Conservation (phyloP, 352 stramenopile species). For the Pythium aquatile region DNA sequence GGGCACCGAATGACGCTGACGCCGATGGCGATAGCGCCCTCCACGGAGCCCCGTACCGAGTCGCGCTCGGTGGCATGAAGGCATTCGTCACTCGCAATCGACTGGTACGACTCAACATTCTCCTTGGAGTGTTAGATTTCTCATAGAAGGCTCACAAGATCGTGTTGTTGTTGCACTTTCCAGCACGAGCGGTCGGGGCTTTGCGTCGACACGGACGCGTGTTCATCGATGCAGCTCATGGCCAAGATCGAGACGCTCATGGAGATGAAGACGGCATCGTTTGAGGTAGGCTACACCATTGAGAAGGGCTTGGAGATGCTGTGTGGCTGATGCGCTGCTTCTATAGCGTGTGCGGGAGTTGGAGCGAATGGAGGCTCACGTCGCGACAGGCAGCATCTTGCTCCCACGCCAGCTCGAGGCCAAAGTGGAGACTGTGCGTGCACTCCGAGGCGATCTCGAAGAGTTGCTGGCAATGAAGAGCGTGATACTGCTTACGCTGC, state of each 20-base stretch:
- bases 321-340: constrained; percentile 9
- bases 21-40: constrained; percentile 7
- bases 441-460: constrained; percentile 31
- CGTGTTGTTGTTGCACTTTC: not conserved
- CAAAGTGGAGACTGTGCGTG: constrained; percentile 20
- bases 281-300: constrained; percentile 18
- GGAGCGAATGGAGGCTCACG: constrained; percentile 34
- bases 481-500: constrained; percentile 39
- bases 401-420: constrained; percentile 32
- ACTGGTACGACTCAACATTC: constrained; percentile 21
- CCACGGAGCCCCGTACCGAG: constrained; percentile 17
- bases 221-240: constrained; percentile 32
- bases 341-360: constrained; percentile 36
- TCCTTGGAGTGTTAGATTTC: not conserved
- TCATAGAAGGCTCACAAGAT: not conserved
- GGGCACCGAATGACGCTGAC: constrained; percentile 16
- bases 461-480: constrained; percentile 37
- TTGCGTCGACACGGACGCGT: constrained; percentile 13
- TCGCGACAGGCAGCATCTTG: constrained; percentile 26
- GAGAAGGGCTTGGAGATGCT: not conserved
- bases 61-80: constrained; percentile 37
- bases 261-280: constrained; percentile 21
- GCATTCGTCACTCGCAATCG: constrained; percentile 40
- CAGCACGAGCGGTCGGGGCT: constrained; percentile 10
- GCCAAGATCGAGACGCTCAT: constrained; percentile 25